These are phyloP conservation scores for apple (Malus domestica) DNA, from an alignment of 306 rosid species.

Conservation along the genomic window ASM211411v1 NC_041792.1:3204001-3204500, in stretches of 20 bases:
- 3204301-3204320: conserved; percentile 64
- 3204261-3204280: conserved; percentile 37
- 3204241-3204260: neutral
- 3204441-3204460: neutral
- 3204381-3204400: conserved; percentile 79
- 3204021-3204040: conserved; percentile 68
- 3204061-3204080: neutral
- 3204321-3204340: conserved; percentile 54
- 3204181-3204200: neutral
- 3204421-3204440: neutral
- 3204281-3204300: conserved; percentile 58
- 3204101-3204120: neutral
- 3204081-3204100: neutral
- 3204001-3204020: conserved; percentile 79
- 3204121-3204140: neutral
- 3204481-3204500: neutral
- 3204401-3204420: neutral
- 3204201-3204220: neutral
- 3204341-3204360: conserved; percentile 39
- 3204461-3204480: neutral
- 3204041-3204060: conserved; percentile 22
- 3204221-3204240: neutral
- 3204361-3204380: conserved; percentile 77
- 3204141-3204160: neutral
- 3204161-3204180: neutral